Evolutionary conservation across 2,329 filamentous ascomycete genomes (phyloP).

Genomic region (Aspergillus niger): DNA sequence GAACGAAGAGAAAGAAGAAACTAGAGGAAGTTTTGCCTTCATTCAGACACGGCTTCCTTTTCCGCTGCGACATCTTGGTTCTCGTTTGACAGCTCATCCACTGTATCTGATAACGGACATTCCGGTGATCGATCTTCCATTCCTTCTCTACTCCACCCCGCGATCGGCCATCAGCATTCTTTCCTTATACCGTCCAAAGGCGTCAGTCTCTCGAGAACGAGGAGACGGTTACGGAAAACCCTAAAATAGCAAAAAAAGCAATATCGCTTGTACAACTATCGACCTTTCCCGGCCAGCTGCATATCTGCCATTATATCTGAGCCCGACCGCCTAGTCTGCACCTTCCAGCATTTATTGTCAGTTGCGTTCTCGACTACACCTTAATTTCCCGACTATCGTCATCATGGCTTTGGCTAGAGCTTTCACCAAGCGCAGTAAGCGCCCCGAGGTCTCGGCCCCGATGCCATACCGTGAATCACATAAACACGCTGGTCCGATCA

Average conservation of each 20-base stretch:
- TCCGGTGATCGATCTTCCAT: slow-evolving; percentile 35
- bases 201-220: slow-evolving; percentile 17
- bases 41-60: slow-evolving; percentile 19
- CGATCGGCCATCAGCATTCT: slow-evolving; percentile 33
- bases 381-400: slow-evolving; percentile 15
- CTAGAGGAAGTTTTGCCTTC: slow-evolving; percentile 24
- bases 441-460: slow-evolving; percentile 47
- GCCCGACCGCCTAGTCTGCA: slow-evolving; percentile 4
- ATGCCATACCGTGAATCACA: slow-evolving; percentile 50
- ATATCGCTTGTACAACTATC: slow-evolving; percentile 11
- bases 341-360: neutral
- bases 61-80: slow-evolving; percentile 4
- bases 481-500: slow-evolving; percentile 49
- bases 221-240: neutral
- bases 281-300: slow-evolving; percentile 8
- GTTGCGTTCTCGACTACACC: slow-evolving; percentile 4
- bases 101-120: slow-evolving; percentile 33
- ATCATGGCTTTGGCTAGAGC: slow-evolving; percentile 48
- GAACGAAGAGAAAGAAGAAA: neutral
- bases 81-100: neutral
- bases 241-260: slow-evolving; percentile 20
- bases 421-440: slow-evolving; percentile 52
- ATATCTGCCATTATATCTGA: slow-evolving; percentile 12
- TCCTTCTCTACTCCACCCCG: slow-evolving; percentile 31
- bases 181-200: slow-evolving; percentile 15